Conservation (phyloP, 345 rosid genomes). For the Passiflora organensis region DNA sequence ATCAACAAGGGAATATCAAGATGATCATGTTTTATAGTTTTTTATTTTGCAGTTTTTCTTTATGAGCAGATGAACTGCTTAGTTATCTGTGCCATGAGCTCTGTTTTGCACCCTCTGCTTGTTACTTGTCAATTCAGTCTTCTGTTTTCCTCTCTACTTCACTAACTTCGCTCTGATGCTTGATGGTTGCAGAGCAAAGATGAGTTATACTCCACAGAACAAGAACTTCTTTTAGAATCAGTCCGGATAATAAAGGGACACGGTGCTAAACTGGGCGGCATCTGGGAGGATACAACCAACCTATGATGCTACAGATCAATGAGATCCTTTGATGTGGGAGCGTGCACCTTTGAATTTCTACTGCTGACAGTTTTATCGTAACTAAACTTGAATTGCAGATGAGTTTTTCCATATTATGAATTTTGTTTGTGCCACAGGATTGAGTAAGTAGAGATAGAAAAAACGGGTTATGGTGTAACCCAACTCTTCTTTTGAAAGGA, state of each 20-base stretch:
- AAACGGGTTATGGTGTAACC: no score
- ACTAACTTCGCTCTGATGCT: conserved; percentile 2
- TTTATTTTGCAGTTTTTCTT: no score
- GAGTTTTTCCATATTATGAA: no score
- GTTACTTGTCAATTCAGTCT: not conserved
- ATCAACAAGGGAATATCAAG: no score
- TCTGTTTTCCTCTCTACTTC: not conserved
- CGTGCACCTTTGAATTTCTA: not conserved
- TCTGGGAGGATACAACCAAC: conserved; percentile 23
- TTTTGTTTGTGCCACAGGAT: no score
- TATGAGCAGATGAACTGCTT: no score
- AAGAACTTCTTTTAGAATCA: conserved; percentile 65
- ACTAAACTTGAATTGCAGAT: no score
- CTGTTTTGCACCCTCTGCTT: no score
- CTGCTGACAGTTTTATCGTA: no score
- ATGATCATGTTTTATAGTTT: no score
- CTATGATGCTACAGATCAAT: conserved; percentile 7
- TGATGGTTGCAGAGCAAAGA: conserved; percentile 50
- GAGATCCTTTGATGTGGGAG: not conserved
- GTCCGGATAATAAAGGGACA: conserved; percentile 62
- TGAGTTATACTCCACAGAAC: conserved; percentile 56
- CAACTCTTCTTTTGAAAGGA: no score
- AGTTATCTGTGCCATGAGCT: not conserved
- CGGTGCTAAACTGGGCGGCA: conserved; percentile 60
- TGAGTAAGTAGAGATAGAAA: no score